Evolutionary conservation across 805 yeast genomes (phyloP).

Genomic region (Candida morakotiae): DNA sequence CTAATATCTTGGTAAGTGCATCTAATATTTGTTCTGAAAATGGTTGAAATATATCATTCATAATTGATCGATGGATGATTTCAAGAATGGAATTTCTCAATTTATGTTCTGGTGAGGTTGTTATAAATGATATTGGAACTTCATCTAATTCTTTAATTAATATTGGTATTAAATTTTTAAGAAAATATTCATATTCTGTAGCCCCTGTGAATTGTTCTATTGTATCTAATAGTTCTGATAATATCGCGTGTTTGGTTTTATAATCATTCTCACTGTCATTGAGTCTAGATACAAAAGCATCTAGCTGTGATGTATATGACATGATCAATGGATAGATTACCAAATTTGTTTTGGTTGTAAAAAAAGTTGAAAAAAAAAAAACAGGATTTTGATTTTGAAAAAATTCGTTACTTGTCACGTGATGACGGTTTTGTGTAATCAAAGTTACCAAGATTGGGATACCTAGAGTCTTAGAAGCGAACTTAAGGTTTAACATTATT

Average conservation of each 20-base stretch:
- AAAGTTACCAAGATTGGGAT: no score
- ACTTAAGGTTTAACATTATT: no score
- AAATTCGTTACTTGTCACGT: slow-evolving; percentile 12
- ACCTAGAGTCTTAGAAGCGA: no score
- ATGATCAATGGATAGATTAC: slow-evolving; percentile 13
- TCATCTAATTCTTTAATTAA: slow-evolving; percentile 58
- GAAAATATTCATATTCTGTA: slow-evolving; percentile 75
- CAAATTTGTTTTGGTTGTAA: slow-evolving; percentile 3
- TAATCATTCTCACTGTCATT: slow-evolving; percentile 49
- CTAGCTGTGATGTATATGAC: slow-evolving; percentile 56
- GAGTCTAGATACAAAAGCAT: slow-evolving; percentile 62
- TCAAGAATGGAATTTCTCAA: slow-evolving; percentile 74
- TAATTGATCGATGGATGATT: slow-evolving; percentile 72
- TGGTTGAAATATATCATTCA: slow-evolving; percentile 77
- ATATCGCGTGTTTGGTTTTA: slow-evolving; percentile 59
- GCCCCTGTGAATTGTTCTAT: slow-evolving; percentile 80
- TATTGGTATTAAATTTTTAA: slow-evolving; percentile 66
- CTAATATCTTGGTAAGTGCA: slow-evolving; percentile 54
- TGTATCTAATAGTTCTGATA: slow-evolving; percentile 82
- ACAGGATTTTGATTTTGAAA: slow-evolving; percentile 17
- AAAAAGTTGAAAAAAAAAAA: slow-evolving; percentile 11
- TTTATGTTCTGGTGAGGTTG: slow-evolving; percentile 69
- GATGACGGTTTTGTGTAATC: slow-evolving; percentile 2
- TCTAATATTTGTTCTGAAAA: slow-evolving; percentile 60
- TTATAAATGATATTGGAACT: slow-evolving; percentile 69